Base-by-base conservation (phyloP, 2,329 filamentous ascomycete genomes). In the Emergomyces africanus region DNA sequence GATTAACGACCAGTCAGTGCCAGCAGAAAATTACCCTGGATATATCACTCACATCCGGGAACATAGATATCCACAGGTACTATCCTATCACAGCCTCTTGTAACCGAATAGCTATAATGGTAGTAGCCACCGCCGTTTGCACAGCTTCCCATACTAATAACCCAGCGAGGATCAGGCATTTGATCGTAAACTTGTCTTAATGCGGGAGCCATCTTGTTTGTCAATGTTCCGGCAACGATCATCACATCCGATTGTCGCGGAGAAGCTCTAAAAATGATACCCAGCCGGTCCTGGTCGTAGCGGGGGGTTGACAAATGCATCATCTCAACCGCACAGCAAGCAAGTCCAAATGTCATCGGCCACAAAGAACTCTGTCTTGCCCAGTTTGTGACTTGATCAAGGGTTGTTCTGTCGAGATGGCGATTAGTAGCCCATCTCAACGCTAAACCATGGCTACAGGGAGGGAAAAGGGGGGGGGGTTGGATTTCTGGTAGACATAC, bases 111-210 rank as follows among this genome's bases (percentile, higher is more conserved):
- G 74, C 85, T 88, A 78, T 92, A 92, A 76, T 92, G 89, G 72
- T 92, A 92, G 78, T 92, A 92, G 60, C 89, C 88, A 67, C 88
- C 89, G 63, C 88, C 88, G 74, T 92, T 92, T 66, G 88, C 89
- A 73, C 88, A 92, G 69, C 85, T 88, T 25, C 88, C 88, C 89
- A 92, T 92, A 68, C 85, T 88, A 69, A 87, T 83, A 58, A 92
- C 89, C 90, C 90, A 95, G 68, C 89, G 83, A 41, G 90, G 90
- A 54, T 96, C 90, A 51, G 90, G 90, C 90, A 96, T 96, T 79
- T 95, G 90, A 75, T 95, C 89, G 77, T 95, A 95, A 64, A 92
- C 88, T 77, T 92, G 89, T 73, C 90, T 83, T 69, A 95, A 79
- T 49, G 89, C 90, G 18, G 89, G 89, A 1, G 89, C 89, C 90